These are phyloP conservation scores for Phalaenopsis equestris DNA, from an alignment of 106 monocot species.

Conservation along the genomic window DNA sequence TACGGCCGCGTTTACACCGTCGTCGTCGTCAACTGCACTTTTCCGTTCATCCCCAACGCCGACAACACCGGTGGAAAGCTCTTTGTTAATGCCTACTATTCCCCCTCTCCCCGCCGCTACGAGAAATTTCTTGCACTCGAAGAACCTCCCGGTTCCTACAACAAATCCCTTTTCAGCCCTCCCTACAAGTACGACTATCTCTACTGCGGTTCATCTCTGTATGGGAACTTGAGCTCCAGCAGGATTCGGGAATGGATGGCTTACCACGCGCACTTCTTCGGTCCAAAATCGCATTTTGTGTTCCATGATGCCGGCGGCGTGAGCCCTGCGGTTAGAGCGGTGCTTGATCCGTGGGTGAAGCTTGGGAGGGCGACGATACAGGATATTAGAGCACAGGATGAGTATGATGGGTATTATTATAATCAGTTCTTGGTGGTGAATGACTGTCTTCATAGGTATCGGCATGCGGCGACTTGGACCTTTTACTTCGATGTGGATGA, in stretches of 20 bases:
- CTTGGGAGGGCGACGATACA: constrained; percentile 41
- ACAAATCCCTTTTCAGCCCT: constrained; percentile 15
- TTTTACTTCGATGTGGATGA: constrained; percentile 73
- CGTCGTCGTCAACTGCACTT: constrained; percentile 72
- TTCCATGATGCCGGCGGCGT: constrained; percentile 69
- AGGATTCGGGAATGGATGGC: constrained; percentile 66
- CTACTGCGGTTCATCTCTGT: constrained; percentile 64
- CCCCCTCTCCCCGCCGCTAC: constrained; percentile 2
- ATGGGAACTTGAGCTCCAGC: constrained; percentile 53
- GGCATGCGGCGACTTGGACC: constrained; percentile 46
- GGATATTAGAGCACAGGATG: constrained; percentile 54
- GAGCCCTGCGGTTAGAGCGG: constrained; percentile 42
- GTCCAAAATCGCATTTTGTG: constrained; percentile 47
- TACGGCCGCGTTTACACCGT: constrained; percentile 78
- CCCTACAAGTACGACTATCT: constrained; percentile 46
- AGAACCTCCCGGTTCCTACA: constrained; percentile 27
- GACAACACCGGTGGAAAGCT: constrained; percentile 43
- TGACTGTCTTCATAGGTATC: constrained; percentile 58
- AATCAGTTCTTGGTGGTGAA: constrained; percentile 77
- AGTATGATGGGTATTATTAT: constrained; percentile 73
- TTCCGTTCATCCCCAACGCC: constrained; percentile 20
- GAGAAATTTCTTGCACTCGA: constrained; percentile 44
- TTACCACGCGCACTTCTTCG: constrained; percentile 53
- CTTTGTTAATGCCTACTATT: constrained; percentile 28
- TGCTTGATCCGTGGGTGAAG: constrained; percentile 60